Evolutionary conservation across 75 land plant genomes (phyloP).

Genomic region (Pinus taeda): DNA sequence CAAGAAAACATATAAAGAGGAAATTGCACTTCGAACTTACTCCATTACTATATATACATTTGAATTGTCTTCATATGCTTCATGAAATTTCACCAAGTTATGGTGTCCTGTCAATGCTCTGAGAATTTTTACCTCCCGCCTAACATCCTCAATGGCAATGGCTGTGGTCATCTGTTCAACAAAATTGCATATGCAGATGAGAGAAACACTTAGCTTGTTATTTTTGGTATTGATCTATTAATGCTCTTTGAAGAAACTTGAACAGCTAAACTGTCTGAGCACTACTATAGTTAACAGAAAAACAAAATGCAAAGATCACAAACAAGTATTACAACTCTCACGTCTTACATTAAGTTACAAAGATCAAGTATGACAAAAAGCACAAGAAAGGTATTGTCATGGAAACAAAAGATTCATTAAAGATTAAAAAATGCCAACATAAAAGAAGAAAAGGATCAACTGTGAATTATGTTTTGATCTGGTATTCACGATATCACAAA

Average conservation of each 20-base stretch:
- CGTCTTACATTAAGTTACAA: background rate
- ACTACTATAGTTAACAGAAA: background rate
- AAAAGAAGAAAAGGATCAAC: background rate
- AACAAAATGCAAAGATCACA: background rate
- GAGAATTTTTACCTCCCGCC: slow-evolving; percentile 84
- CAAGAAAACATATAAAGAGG: background rate
- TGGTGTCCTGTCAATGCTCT: slow-evolving; percentile 79
- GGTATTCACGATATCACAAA: background rate
- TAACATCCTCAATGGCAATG: slow-evolving; percentile 94
- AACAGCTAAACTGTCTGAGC: background rate
- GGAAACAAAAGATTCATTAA: background rate
- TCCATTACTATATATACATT: slow-evolving; percentile 94
- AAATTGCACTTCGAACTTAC: slow-evolving; percentile 37
- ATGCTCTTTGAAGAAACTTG: background rate
- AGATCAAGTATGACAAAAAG: background rate
- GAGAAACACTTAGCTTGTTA: background rate
- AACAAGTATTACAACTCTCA: background rate
- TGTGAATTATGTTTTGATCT: background rate
- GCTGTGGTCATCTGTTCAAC: slow-evolving; percentile 79
- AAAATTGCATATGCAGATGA: background rate
- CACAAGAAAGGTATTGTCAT: background rate
- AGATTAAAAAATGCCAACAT: no score
- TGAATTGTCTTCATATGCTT: slow-evolving; percentile 79
- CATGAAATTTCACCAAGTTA: slow-evolving; percentile 74
- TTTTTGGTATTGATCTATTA: background rate